Evolutionary conservation across 2,329 filamentous ascomycete genomes (phyloP), one percentile per base, ranked within the genome.

Genomic region (Cylindrodendrum hubeiense): DNA sequence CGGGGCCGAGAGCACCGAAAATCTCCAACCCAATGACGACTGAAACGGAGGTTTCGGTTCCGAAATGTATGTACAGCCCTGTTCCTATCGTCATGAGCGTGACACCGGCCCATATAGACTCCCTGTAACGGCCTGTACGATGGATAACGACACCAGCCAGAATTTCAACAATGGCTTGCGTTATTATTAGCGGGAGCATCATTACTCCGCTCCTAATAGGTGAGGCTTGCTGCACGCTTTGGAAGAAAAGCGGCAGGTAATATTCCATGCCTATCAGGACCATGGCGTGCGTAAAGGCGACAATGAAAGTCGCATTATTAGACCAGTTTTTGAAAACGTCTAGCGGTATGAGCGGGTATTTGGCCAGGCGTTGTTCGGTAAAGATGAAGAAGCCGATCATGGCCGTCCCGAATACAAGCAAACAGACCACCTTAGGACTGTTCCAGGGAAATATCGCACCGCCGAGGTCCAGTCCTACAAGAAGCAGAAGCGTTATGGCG

Each of bases 311-410:
- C 5, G 44, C 60, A 41, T 46, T 49, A 21, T 60, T 66, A 2
- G 60, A 66, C 9, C 43, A 22, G 21, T 53, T 17, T 2, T 21
- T 46, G 19, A 64, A 64, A 2, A 66, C 21, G 3, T 49, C 22
- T 5, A 66, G 43, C 19, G 64, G 64, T 12, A 66, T 46, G 9
- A 66, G 28, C 7, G 60, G 64, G 21, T 64, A 64, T 19, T 66
- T 64, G 5, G 60, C 60, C 15, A 60, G 13, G n/a, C 33, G 49
- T 6, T 37, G 2, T 30, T 66, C 60, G 13, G 43, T 24, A 3
- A 60, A 28, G 1, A 60, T 19, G 50, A 63, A 66, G 13, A 64
- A n/a, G 7, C 43, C 52, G 13, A 57, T 49, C 22, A 37, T 37
- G 12, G 57, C 17, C 3, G 28, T 19, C 2, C 55, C 60, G 21